These are phyloP conservation scores for Tylopilus sp. DNA, from an alignment of 768 basidiomycete genomes.

Conservation along the genomic window DNA sequence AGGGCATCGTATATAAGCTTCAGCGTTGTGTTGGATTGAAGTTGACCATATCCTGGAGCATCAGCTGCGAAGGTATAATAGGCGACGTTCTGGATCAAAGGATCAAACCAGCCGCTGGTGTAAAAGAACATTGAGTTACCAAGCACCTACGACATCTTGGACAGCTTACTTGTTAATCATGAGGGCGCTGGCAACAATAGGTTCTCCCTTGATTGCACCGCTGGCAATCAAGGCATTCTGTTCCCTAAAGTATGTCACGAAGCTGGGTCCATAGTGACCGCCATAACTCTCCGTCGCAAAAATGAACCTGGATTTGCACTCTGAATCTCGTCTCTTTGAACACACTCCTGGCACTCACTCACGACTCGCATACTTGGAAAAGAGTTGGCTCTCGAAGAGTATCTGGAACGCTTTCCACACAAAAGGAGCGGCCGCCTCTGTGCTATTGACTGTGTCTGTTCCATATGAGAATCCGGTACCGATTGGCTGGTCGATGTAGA, in stretches of 20 bases:
- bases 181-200: constrained; percentile 53
- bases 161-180: constrained; percentile 58
- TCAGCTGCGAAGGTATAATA: constrained; percentile 57
- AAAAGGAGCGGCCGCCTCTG: constrained; percentile 48
- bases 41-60: constrained; percentile 66
- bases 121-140: background rate
- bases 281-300: constrained; percentile 68
- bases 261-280: constrained; percentile 63
- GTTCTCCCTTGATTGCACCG: constrained; percentile 45
- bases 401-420: constrained; percentile 65
- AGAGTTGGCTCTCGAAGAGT: constrained; percentile 53
- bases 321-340: background rate
- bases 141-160: background rate
- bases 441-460: constrained; percentile 50
- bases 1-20: constrained; percentile 46
- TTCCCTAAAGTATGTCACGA: constrained; percentile 61
- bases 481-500: no score
- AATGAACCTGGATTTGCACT: constrained; percentile 43
- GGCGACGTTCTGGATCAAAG: constrained; percentile 58
- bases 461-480: no score
- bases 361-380: constrained; percentile 48
- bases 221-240: constrained; percentile 52
- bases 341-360: constrained; percentile 38
- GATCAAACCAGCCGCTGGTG: constrained; percentile 62
- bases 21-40: constrained; percentile 47